Evolutionary conservation across 495 filamentous ascomycete species (phyloP).

Genomic region (Aspergillus haitiensis): DNA sequence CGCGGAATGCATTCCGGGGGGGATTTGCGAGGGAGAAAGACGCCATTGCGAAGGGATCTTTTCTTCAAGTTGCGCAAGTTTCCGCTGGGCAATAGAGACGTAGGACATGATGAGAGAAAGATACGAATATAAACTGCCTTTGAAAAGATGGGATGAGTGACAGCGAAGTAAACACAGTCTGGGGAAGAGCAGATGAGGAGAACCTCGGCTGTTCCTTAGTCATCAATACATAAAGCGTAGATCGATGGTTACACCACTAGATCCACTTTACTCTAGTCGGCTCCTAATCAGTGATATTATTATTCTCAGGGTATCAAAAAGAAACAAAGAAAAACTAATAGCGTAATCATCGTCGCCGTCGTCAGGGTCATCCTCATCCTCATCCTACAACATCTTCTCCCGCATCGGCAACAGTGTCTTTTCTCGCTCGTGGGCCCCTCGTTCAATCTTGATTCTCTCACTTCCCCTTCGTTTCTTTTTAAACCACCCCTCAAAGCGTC

Average conservation of each 20-base stretch:
- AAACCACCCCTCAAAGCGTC: slow-evolving; percentile 32
- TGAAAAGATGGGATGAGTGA: not conserved
- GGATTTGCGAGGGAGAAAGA: slow-evolving; percentile 35
- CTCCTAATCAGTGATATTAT: too few relatives aligned
- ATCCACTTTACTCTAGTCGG: too few relatives aligned
- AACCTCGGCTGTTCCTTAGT: slow-evolving; percentile 3
- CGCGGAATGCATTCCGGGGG: slow-evolving; percentile 41
- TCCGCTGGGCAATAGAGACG: slow-evolving; percentile 38
- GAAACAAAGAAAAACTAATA: not conserved
- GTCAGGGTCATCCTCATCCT: too few relatives aligned
- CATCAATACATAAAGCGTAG: slow-evolving; percentile 1
- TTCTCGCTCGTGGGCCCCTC: not conserved
- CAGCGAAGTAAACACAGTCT: not conserved
- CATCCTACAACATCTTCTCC: slow-evolving; percentile 3
- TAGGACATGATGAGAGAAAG: slow-evolving; percentile 11
- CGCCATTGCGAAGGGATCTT: slow-evolving; percentile 52
- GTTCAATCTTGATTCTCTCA: not conserved
- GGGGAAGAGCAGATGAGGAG: not conserved
- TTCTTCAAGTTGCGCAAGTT: slow-evolving; percentile 46
- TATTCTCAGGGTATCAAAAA: not conserved
- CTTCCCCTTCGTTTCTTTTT: slow-evolving; percentile 3
- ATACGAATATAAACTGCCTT: too few relatives aligned
- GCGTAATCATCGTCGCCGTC: too few relatives aligned
- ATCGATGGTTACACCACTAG: not conserved
- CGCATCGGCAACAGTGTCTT: slow-evolving; percentile 4